Evolutionary conservation across 176 grass and related monocot genomes (phyloP), one percentile per base, ranked within the genome.

Genomic region (Thalia dealbata): DNA sequence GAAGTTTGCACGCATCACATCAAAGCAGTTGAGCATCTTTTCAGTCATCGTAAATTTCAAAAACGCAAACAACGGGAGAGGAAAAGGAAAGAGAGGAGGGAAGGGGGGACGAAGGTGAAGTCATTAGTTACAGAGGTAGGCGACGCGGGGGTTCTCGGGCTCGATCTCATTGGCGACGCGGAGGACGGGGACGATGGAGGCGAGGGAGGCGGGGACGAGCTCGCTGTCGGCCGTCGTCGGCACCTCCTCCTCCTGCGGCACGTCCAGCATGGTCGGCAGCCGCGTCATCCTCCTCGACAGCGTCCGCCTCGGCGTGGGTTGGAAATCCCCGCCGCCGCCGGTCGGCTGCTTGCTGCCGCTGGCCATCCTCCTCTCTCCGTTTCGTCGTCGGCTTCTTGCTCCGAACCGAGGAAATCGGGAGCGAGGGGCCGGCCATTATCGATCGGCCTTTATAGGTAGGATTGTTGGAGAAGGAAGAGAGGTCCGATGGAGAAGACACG

Each of bases 161-260:
- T 99, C 95, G 77, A 99, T 88, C 79, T 91, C 95, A 84, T 93
- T 99, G 50, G 95, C 95, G 35, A 89, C 87, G 70, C 95, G 95
- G 75, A 99, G 86, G 63, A 99, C 87, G 76, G 90, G 95, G 35
- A 85, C 88, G 46, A 99, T 89, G 45, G 83, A 73, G 27, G 83
- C 87, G 21, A 99, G 90, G 48, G 90, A 87, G 27, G 83, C 55
- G 0, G 95, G 95, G 59, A 99, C 95, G 25, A 93, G 77, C 81
- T 99, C 95, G 59, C 86, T 96, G 62, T 99, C 95, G 69, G 61
- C 74, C 11, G 61, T 35, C 2, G 15, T 15, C 2, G 65, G 35
- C 32, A 28, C 7, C 14, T 69, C 70, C 32, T 82, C 86, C 23
- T 42, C 66, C 51, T 63, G 22, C 14, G 46, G 0, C 58, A 67